phyloP scores from a whole-genome alignment of 2,329 filamentous ascomycete genomes.

The Pseudopithomyces chartarum region DNA sequence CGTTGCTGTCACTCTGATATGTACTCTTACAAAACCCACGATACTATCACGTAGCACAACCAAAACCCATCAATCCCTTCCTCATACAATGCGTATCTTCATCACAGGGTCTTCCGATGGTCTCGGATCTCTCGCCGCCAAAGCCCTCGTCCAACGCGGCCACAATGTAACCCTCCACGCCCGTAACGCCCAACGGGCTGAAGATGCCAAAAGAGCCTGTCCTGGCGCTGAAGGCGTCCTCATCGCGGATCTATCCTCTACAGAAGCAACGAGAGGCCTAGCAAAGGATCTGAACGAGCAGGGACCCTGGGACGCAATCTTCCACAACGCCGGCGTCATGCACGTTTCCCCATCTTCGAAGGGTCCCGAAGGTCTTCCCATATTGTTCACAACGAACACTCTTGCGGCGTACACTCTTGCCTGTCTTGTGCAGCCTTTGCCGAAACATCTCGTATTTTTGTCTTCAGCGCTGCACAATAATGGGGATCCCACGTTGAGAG shows the following conservation, averaged over 20 bases:
- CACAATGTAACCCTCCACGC: conserved; percentile 63
- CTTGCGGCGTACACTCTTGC: conserved; percentile 64
- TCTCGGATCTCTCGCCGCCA: conserved; percentile 58
- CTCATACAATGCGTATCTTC: conserved; percentile 51
- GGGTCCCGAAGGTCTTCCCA: conserved; percentile 52
- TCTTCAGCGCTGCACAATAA: conserved; percentile 58
- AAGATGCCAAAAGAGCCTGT: conserved; percentile 53
- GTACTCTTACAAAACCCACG: background rate
- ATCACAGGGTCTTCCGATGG: conserved; percentile 66
- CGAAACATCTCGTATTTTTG: conserved; percentile 57
- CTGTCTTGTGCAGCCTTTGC: conserved; percentile 54
- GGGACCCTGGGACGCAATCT: conserved; percentile 59
- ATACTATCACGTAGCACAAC: background rate
- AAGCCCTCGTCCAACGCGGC: conserved; percentile 55
- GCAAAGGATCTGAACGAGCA: conserved; percentile 57
- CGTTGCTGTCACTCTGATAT: background rate
- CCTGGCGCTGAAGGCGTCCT: conserved; percentile 59
- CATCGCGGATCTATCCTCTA: conserved; percentile 58
- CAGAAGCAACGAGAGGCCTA: conserved; percentile 57
- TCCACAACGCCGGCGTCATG: conserved; percentile 61
- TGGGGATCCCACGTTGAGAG: conserved; percentile 51
- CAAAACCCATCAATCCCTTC: background rate
- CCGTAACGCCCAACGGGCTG: conserved; percentile 59
- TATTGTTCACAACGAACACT: conserved; percentile 61
- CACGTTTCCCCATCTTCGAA: conserved; percentile 46